phyloP scores from a whole-genome alignment of 108 stramenopile species.

The Conticribra guillardii region DNA sequence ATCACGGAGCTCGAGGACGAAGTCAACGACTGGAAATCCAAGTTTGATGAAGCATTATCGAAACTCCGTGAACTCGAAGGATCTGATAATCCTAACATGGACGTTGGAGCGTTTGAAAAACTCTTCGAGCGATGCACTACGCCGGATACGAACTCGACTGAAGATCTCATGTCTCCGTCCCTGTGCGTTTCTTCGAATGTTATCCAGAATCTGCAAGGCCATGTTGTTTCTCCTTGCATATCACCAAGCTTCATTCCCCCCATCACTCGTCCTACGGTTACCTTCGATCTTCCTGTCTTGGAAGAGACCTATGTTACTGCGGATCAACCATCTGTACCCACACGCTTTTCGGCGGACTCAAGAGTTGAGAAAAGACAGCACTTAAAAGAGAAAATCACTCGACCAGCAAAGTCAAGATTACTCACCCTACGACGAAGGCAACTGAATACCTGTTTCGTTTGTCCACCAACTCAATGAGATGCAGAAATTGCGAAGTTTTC shows the following conservation, averaged over 20 bases:
- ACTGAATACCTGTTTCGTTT: conserved; percentile 12
- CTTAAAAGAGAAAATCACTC: conserved; percentile 86
- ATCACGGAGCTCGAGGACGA: conserved; percentile 83
- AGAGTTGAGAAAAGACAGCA: conserved; percentile 64
- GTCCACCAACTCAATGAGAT: conserved; percentile 40
- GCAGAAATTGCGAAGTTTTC: not conserved
- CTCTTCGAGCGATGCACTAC: conserved; percentile 7
- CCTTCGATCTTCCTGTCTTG: conserved; percentile 25
- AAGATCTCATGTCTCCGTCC: not conserved
- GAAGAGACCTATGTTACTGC: conserved; percentile 13
- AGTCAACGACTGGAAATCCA: conserved; percentile 72
- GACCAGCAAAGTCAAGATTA: conserved; percentile 89
- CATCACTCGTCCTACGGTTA: conserved; percentile 4
- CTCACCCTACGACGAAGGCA: conserved; percentile 40
- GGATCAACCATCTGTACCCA: not conserved
- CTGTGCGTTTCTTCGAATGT: not conserved
- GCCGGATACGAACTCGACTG: not conserved
- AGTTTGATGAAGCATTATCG: conserved; percentile 71
- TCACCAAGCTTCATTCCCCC: conserved; percentile 11
- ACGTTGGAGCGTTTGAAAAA: conserved; percentile 15
- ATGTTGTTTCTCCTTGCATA: conserved; percentile 1
- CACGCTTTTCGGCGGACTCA: conserved; percentile 13
- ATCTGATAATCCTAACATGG: conserved; percentile 16
- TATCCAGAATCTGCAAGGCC: not conserved
- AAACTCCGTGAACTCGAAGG: conserved; percentile 62